Conservation (phyloP, 2,329 filamentous ascomycete genomes). For the Grosmannia serpens region DNA sequence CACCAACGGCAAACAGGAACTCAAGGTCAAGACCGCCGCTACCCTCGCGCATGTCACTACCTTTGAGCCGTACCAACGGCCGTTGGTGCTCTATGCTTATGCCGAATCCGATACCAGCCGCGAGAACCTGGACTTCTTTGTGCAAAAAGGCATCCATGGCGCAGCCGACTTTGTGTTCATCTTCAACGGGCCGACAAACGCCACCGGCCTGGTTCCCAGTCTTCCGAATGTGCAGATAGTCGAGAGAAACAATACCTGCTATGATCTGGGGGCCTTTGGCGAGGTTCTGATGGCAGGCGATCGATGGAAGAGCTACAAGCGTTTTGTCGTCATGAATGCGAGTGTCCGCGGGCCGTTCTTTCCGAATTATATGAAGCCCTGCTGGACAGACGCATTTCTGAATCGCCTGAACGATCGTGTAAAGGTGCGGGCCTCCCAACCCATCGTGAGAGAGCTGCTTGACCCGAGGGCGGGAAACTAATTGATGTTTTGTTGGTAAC, state of each 20-base stretch:
- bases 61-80: not conserved
- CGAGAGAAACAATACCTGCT: constrained; percentile 21
- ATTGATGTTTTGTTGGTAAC: not conserved
- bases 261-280: constrained; percentile 22
- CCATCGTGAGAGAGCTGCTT: too few relatives aligned
- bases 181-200: constrained; percentile 22
- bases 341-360: constrained; percentile 26
- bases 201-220: constrained; percentile 15
- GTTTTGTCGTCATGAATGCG: constrained; percentile 24
- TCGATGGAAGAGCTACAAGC: constrained; percentile 22
- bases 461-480: too few relatives aligned
- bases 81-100: constrained; percentile 24
- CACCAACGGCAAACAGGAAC: not conserved
- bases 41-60: not conserved
- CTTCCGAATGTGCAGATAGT: constrained; percentile 21
- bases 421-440: constrained; percentile 14
- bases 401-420: constrained; percentile 17
- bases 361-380: constrained; percentile 21
- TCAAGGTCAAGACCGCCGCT: not conserved
- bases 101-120: constrained; percentile 20
- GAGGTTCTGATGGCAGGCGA: constrained; percentile 21
- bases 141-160: constrained; percentile 23
- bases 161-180: constrained; percentile 28
- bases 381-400: constrained; percentile 25
- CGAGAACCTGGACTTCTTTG: constrained; percentile 24